Evolutionary conservation across 2,329 filamentous ascomycete species (phyloP), one percentile per base, ranked within the genome.

Genomic region (Drechslerella stenobrocha): DNA sequence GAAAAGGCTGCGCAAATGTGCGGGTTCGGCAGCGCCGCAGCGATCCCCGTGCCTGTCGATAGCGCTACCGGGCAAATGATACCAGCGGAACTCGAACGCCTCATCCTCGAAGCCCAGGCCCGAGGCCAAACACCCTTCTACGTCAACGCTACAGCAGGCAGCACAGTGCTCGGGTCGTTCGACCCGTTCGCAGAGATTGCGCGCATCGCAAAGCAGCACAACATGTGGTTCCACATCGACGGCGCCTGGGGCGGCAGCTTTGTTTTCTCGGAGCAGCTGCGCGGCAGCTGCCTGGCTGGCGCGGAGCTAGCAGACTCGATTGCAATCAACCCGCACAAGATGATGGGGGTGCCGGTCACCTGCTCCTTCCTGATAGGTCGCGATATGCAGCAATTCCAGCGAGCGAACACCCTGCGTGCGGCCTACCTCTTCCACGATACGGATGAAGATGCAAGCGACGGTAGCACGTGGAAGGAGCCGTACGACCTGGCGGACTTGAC

Each of bases 271-370:
- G 73, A 80, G n/a, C 78, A 78, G 60, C 86, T 88, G 42, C 79
- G 78, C 45, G 15, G 35, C 6, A 72, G 78, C 55, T 88, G 90
- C 74, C 78, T 97, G 7, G 76, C 79, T 0, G 92, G 92, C 11
- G 80, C 82, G 1, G 81, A 90, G 44, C 81, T 87, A 37, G 93
- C 91, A 7, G 83, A 96, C 76, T 89, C 85, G 11, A 80, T 97
- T 35, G 89, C 90, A 1, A 83, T 96, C 56, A 97, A 95, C 76
- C 91, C 93, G 60, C 93, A 98, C 79, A 97, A 97, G 79, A 97
- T 97, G 93, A 83, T 97, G 75, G 89, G 89, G 63, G 88, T 90
- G 1, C 92, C 93, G 0, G 79, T 95, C 37, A 96, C 91, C 0
- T 97, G 91, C 78, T 91, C 87, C 0, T 96, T 95, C 78, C 82